Evolutionary conservation across 495 filamentous ascomycete genomes (phyloP).

Genomic region (Pyrenopolyporus hunteri): DNA sequence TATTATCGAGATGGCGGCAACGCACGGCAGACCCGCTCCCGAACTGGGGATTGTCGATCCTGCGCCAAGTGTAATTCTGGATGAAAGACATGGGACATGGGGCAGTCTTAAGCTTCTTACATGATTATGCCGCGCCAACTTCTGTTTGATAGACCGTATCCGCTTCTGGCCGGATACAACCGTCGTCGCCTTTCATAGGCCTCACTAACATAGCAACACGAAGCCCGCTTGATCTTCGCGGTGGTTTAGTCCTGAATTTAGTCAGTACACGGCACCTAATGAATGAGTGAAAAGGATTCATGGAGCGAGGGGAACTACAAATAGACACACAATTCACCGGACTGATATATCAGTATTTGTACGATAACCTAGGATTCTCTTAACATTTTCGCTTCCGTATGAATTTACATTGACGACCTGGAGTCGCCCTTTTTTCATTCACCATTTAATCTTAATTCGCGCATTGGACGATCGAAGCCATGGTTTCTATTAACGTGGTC

Average conservation of each 20-base stretch:
- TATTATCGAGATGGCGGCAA: background rate
- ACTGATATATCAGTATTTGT: too few relatives aligned
- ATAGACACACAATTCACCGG: constrained; percentile 7
- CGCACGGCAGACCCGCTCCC: constrained; percentile 9
- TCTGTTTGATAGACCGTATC: background rate
- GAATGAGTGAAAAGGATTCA: too few relatives aligned
- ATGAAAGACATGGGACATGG: background rate
- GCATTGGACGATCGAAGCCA: constrained; percentile 29
- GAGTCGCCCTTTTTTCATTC: constrained; percentile 31
- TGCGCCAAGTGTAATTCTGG: constrained; percentile 21
- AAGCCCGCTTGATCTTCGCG: constrained; percentile 27
- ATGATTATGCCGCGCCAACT: constrained; percentile 13
- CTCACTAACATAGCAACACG: background rate
- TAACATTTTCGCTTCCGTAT: constrained; percentile 11
- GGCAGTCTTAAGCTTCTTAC: too few relatives aligned
- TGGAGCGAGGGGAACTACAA: constrained; percentile 26
- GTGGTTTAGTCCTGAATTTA: too few relatives aligned
- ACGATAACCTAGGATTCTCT: background rate
- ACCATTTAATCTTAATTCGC: background rate
- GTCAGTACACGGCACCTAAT: too few relatives aligned
- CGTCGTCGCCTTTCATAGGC: background rate
- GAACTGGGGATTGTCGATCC: constrained; percentile 28
- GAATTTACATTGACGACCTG: constrained; percentile 34
- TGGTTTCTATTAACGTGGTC: constrained; percentile 47
- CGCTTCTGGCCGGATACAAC: background rate